Base-by-base conservation (phyloP, 345 rosid genomes). In the Mangifera indica region DNA sequence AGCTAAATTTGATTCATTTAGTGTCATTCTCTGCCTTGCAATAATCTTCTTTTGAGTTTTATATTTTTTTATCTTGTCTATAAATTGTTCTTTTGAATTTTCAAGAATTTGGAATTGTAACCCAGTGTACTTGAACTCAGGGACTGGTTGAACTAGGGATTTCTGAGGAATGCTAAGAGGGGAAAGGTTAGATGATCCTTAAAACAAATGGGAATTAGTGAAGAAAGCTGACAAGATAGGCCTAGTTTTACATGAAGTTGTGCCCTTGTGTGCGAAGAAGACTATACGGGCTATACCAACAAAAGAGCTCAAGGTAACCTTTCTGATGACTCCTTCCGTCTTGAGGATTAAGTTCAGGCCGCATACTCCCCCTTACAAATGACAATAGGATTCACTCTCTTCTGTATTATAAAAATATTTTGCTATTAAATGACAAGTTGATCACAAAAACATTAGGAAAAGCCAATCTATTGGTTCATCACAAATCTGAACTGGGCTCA, bases 251-350 rank as follows among this genome's bases (percentile, higher is more conserved):
- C 24, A 48, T 13, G 59, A 65, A 5, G 66, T 11, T 66, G 72
- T 78, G 9, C 78, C 76, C 20, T 78, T 81, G 67, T 49, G 29
- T n/a, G n/a, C 63, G 72, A 46, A 52, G 4, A 49, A 56, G 80
- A 78, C 29, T 78, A 70, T 70, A 80, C 82, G 0, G 75, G 78
- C 20, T 78, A 78, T 54, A 1, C 61, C 45, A 76, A 81, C 75
- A 81, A 77, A 77, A 73, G 83, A 71, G 83, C 78, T 32, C 80
- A 77, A 21, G 78, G 81, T n/a, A 51, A 11, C 20, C n/a, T 2
- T 14, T 26, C 81, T 8, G 77, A 80, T 67, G 58, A 21, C 17
- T 51, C 78, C 5, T 80, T 77, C 34, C 64, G 2, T 1, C 70
- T 80, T 0, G 83, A 81, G 18, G 17, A 74, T 71, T 66, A 77